phyloP scores from a whole-genome alignment of 2,329 filamentous ascomycete species.

The Xylariaceae sp. region DNA sequence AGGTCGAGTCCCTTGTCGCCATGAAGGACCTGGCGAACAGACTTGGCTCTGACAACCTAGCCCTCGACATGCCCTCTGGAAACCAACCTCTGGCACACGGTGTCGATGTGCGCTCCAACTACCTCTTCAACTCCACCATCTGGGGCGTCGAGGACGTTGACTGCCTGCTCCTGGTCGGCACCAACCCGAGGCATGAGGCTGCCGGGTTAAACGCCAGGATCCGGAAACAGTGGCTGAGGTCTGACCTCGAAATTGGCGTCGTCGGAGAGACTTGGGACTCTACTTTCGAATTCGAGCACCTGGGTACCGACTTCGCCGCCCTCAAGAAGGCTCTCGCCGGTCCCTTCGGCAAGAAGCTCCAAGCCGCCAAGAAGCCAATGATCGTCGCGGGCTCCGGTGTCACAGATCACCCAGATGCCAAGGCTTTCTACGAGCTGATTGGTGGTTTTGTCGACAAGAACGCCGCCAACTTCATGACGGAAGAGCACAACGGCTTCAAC shows the following conservation, averaged over 20 bases:
- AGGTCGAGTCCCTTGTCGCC: constrained; percentile 88
- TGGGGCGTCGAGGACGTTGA: constrained; percentile 91
- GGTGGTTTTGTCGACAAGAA: constrained; percentile 92
- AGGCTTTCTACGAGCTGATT: constrained; percentile 86
- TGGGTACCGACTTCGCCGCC: constrained; percentile 70
- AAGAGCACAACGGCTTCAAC: constrained; percentile 97
- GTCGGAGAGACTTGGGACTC: constrained; percentile 88
- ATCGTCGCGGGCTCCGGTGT: constrained; percentile 91
- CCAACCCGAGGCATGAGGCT: constrained; percentile 91
- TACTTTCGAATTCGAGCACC: constrained; percentile 90
- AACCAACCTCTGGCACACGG: constrained; percentile 82
- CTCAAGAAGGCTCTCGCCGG: constrained; percentile 82
- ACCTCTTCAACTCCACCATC: constrained; percentile 93
- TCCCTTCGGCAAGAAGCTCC: constrained; percentile 86
- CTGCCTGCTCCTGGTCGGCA: constrained; percentile 83
- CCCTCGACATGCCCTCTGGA: constrained; percentile 82
- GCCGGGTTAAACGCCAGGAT: constrained; percentile 94
- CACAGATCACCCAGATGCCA: constrained; percentile 83
- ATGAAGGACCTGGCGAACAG: constrained; percentile 97
- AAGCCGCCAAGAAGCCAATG: constrained; percentile 84
- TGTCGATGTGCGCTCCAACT: constrained; percentile 88
- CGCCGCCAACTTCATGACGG: constrained; percentile 74
- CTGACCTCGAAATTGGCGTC: constrained; percentile 85
- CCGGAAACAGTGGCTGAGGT: constrained; percentile 94
- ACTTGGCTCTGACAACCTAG: constrained; percentile 91